Evolutionary conservation across 208 protist species (phyloP), one percentile per base, ranked within the genome.

Genomic region (Wallacemonas rigidus): DNA sequence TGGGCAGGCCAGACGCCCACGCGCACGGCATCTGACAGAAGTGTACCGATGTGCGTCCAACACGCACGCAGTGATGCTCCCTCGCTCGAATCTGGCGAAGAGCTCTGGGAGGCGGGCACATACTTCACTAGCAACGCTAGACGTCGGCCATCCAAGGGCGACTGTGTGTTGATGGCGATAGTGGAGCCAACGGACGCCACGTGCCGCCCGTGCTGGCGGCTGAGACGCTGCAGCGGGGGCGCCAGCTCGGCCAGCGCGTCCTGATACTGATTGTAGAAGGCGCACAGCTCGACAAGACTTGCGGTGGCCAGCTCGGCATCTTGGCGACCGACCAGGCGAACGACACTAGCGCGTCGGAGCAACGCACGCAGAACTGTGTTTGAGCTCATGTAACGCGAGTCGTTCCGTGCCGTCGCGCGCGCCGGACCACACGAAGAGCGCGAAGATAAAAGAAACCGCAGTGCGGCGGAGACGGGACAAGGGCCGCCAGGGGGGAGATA

Each of bases 221-320:
- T 58, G 9, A 72, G 68, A 51, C 54, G 68, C 9, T 58, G 47
- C 7, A 72, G 51, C 38, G 54, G 38, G 12, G 38, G 4, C 60
- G 14, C 38, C 40, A 65, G 60, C n/a, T 51, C 60, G 4, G 36
- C 60, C 40, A 36, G 9, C 38, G 60, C 60, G 26, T 65, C 60
- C 41, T 80, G 70, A 12, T 63, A 40, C 4, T 74, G 69, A 36
- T 82, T 67, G 40, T 81, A 62, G 71, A 82, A 79, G 15, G 77
- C 74, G 8, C 75, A 71, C 4, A 90, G 63, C 7, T 90, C 74
- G 3, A 92, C 58, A 35, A 92, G 74, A 8, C 80, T 69, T 8
- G 56, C 51, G 60, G 77, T 74, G 8, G 82, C 73, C 41, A 54
- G 51, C 9, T 71, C 72, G 2, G 85, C 83, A 54, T 92, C 83